Conservation (phyloP, 768 basidiomycete species). For the Leccinum uliginosum region DNA sequence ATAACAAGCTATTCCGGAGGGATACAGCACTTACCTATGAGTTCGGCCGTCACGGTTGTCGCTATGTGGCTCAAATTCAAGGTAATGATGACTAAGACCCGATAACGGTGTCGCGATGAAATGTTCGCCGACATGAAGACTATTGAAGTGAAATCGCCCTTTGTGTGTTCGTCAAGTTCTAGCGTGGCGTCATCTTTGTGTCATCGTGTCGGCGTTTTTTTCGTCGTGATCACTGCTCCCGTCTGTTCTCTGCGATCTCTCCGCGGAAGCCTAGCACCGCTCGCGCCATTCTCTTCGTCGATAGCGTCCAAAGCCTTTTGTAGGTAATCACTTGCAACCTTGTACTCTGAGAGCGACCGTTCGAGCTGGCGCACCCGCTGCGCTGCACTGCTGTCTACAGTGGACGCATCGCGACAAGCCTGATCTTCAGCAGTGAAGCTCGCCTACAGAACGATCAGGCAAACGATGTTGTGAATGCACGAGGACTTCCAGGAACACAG, state of each 20-base stretch:
- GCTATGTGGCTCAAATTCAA: slow-evolving; percentile 51
- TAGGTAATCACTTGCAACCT: slow-evolving; percentile 42
- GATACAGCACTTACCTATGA: slow-evolving; percentile 37
- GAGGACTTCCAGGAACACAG: slow-evolving; percentile 59
- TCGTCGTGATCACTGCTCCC: no score
- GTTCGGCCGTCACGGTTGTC: slow-evolving; percentile 47
- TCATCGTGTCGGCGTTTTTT: no score
- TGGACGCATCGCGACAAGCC: slow-evolving; percentile 29
- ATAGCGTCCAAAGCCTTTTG: slow-evolving; percentile 45
- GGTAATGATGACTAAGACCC: slow-evolving; percentile 51
- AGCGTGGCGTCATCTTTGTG: no score
- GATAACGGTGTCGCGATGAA: slow-evolving; percentile 50
- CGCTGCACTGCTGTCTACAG: slow-evolving; percentile 19
- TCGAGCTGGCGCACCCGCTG: slow-evolving; percentile 51
- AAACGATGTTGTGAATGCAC: slow-evolving; percentile 31
- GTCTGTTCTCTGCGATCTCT: slow-evolving; percentile 40
- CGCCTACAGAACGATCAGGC: slow-evolving; percentile 35
- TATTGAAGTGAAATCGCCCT: slow-evolving; percentile 50
- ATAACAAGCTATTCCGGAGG: background rate
- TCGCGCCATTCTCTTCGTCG: slow-evolving; percentile 30
- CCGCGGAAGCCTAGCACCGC: slow-evolving; percentile 23
- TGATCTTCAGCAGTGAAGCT: slow-evolving; percentile 60
- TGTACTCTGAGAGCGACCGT: slow-evolving; percentile 51
- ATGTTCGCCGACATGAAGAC: slow-evolving; percentile 38
- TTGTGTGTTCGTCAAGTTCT: no score